phyloP scores from a whole-genome alignment of 495 filamentous ascomycete species.

The Penicillium silybi region DNA sequence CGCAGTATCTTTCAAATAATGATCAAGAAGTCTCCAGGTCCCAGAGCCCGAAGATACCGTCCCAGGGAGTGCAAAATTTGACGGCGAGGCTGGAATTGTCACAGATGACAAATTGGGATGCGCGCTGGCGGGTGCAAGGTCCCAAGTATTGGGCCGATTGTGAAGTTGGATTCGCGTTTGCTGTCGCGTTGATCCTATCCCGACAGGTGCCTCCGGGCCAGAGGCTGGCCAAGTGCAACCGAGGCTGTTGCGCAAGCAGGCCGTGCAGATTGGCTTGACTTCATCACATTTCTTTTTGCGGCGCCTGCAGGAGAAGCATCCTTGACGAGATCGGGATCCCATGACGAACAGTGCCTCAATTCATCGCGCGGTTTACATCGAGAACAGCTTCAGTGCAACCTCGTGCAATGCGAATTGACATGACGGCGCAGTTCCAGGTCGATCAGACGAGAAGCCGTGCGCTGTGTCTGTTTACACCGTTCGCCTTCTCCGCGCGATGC shows the following conservation, averaged over 20 bases:
- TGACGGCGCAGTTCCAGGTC: too few species aligned
- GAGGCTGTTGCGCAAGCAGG: constrained; percentile 18
- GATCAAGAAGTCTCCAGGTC: constrained; percentile 16
- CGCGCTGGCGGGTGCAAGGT: constrained; percentile 4
- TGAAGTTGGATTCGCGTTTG: not conserved
- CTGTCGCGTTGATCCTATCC: not conserved
- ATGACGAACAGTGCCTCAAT: constrained; percentile 1
- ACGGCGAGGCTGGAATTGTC: constrained; percentile 8
- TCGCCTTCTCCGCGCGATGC: not conserved
- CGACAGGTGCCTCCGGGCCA: not conserved
- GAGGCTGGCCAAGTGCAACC: constrained; percentile 14
- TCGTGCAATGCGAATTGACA: too few species aligned
- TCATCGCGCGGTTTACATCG: not conserved
- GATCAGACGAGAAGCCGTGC: too few species aligned
- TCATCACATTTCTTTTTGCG: constrained; percentile 23
- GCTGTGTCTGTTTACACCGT: not conserved
- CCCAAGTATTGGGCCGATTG: constrained; percentile 5
- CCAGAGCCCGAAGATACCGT: constrained; percentile 1
- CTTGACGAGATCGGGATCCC: constrained; percentile 15
- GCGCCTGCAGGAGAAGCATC: constrained; percentile 16
- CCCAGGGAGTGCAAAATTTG: constrained; percentile 8
- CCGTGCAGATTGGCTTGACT: constrained; percentile 15
- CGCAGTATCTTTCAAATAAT: constrained; percentile 13
- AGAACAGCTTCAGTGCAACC: too few species aligned
- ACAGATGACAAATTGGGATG: constrained; percentile 1